Evolutionary conservation across 805 yeast genomes (phyloP), one percentile per base, ranked within the genome.

Genomic region (Hanseniaspora meyeri): DNA sequence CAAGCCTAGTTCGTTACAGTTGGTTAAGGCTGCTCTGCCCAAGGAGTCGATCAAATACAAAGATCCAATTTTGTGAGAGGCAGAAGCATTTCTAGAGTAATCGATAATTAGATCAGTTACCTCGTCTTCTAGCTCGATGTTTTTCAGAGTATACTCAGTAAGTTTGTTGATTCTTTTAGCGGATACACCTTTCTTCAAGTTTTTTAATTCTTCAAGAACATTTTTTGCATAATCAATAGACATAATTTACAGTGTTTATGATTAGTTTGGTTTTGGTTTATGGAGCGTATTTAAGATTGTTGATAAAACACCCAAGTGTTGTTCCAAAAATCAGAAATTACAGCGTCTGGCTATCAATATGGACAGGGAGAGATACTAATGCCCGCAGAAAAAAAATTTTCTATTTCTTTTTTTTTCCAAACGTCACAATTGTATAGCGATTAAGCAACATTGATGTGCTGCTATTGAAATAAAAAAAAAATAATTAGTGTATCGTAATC

Each of bases 31-130:
- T 29, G 84, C 89, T 70, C 97, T 81, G 55, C 87, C 93, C 61
- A 93, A 80, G 29, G 97, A 87, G 70, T 93, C 98, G 60, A 91
- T 81, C 60, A 89, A 90, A 68, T 93, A 93, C 67, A 93, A 73
- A 49, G 88, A 81, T 57, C 97, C 97, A 61, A 93, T 77, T 72
- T 90, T 93, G 71, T 91, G 95, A 50, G 90, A 71, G 24, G 82
- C 75, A 34, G 91, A 85, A 19, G 87, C 79, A 57, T 80, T 77
- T 70, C 81, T 85, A 71, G 90, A 79, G 69, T 85, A 69, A 40
- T 63, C 60, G 52, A 68, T 63, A 32, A 69, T 61, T 58, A 59
- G 51, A 49, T 65, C 58, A 51, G 66, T 63, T 43, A 67, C 49
- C 51, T 58, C 55, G 49, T 66, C 67, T 59, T 63, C 69, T 57